phyloP scores from a whole-genome alignment of 371 early-diverging fungal species.

The Haplosporangium sp. region DNA sequence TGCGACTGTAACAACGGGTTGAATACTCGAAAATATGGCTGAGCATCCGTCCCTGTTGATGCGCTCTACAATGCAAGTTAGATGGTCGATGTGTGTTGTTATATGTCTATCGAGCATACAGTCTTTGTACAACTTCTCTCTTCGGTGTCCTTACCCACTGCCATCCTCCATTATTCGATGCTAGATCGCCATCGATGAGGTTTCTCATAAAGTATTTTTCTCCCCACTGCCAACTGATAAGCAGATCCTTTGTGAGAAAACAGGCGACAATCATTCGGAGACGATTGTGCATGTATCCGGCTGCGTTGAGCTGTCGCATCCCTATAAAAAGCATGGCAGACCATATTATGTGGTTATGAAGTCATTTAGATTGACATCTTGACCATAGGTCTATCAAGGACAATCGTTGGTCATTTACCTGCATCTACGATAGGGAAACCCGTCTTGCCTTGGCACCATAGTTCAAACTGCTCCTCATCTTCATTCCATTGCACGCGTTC shows the following conservation, averaged over 20 bases:
- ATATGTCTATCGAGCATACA: background rate
- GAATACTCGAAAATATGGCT: slow-evolving; percentile 79
- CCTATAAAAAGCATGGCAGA: slow-evolving; percentile 8
- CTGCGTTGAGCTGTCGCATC: slow-evolving; percentile 63
- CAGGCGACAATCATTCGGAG: slow-evolving; percentile 72
- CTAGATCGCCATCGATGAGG: slow-evolving; percentile 76
- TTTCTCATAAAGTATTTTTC: slow-evolving; percentile 70
- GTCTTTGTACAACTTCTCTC: too few relatives aligned
- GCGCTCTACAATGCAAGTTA: slow-evolving; percentile 61
- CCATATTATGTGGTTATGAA: background rate
- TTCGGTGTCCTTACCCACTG: slow-evolving; percentile 61
- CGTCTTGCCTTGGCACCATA: slow-evolving; percentile 73
- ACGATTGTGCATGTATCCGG: slow-evolving; percentile 78
- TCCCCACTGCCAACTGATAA: slow-evolving; percentile 73
- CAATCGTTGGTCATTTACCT: slow-evolving; percentile 37
- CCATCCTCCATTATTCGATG: slow-evolving; percentile 82
- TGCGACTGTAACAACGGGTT: slow-evolving; percentile 62
- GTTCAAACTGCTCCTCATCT: slow-evolving; percentile 50
- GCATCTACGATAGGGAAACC: slow-evolving; percentile 82
- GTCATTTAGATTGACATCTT: too few relatives aligned
- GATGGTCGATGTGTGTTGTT: too few relatives aligned
- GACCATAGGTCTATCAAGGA: too few relatives aligned
- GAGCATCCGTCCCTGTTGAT: slow-evolving; percentile 73
- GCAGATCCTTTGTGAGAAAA: slow-evolving; percentile 76
- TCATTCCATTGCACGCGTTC: slow-evolving; percentile 56